Evolutionary conservation across 257 asterid species (phyloP), one percentile per base, ranked within the genome.

Genomic region (Scutellaria minor): DNA sequence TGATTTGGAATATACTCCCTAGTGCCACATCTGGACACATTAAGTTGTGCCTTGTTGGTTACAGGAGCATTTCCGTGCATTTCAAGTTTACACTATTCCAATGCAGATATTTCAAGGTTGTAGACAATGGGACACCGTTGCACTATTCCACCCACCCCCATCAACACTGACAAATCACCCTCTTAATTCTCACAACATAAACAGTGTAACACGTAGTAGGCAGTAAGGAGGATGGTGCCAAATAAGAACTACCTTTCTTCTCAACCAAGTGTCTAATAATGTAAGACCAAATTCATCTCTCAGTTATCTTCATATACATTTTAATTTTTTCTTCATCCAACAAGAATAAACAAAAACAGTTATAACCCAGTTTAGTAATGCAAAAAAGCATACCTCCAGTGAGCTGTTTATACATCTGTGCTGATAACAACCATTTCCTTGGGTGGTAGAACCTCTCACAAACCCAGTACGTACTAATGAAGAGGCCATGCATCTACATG

Each of bases 361-460:
- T 22, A 27, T 31, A 58, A 41, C 53, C 13, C 20, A 39, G 51
- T 39, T 39, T 11, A 53, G 22, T n/a, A 6, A 48, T 75, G 51
- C 13, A 57, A 1, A 53, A 5, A 20, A 71, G 64, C 76, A 66
- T 90, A 93, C 98, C 97, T 93, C 95, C 64, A 93, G 77, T 27
- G 84, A 79, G 82, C 81, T 86, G 82, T 87, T 87, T 61, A 85
- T 53, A 80, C 98, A 92, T 74, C 90, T 83, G 75, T 92, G 96
- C 79, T 85, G 93, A 85, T 92, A 92, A 81, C 98, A 92, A 48
- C 98, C 98, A 62, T 92, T 90, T 72, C 98, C 98, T 83, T 88
- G 97, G 44, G 89, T 81, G 77, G 92, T 84, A 50, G 97, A 88
- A 57, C 97, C 98, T 66, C 98, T 86, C 54, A 92, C 97, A 69